Evolutionary conservation across 2,329 filamentous ascomycete genomes (phyloP), one percentile per base, ranked within the genome.

Genomic region (Domatiomyces globalis): DNA sequence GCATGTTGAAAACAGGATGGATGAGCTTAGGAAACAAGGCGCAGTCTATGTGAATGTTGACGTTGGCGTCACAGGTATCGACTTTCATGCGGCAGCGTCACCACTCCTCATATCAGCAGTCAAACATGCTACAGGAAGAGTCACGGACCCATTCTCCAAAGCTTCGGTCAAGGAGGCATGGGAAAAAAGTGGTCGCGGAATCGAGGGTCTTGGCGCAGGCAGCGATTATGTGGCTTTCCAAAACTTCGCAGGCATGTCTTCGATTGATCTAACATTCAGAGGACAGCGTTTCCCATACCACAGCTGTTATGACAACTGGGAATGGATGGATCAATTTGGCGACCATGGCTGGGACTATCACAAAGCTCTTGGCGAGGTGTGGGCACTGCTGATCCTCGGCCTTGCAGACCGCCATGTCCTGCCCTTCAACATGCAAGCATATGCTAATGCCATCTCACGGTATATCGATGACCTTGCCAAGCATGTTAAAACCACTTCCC

Each of bases 21-120:
- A 89, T 0, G 66, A 71, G 2, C 74, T 98, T 5, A 83, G 86
- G 43, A 71, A 77, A 17, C 77, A 92, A 60, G 90, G 79, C 0
- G 80, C 87, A 56, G 89, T 85, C 8, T 98, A 98, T 63, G 74
- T 98, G 58, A 98, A 98, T 63, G 81, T 98, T 43, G 90, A 90
- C 64, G 79, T 82, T 1, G 90, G 84, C 33, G 82, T 96, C 3
- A 78, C 78, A 1, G 92, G 92, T 5, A 69, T 73, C 49, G 74
- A 83, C 9, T 87, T 98, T 63, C 76, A 78, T 57, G 90, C 87
- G 7, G 74, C 83, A 5, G 92, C 84, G 18, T 92, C 86, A 3
- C 92, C 92, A 0, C 70, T 94, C 29, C 88, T 92, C 64, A 73
- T 81, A 56, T 80, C 80, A 57, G 73, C 86, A 1, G 75, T 96